Evolutionary conservation across 768 basidiomycete genomes (phyloP), one percentile per base, ranked within the genome.

Genomic region (Leucosporidium creatinivorum): DNA sequence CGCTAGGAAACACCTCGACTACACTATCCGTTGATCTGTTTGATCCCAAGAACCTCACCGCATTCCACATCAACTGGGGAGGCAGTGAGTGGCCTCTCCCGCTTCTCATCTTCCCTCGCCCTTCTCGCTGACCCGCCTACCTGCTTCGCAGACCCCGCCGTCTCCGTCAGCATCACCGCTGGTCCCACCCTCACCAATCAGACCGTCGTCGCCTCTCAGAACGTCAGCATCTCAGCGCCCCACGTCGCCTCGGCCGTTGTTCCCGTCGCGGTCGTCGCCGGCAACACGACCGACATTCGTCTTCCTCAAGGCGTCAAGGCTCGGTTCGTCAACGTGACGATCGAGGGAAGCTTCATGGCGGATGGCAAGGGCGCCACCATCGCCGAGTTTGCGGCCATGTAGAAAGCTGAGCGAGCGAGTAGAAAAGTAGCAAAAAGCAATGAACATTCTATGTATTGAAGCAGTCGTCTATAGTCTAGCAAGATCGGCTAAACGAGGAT

Each of bases 61-160:
- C 31, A 1, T 25, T 72, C 48, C 71, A 72, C 60, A 15, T 72
- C 51, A 72, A 72, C 62, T 72, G 67, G 69, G 63, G 63, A 26
- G 10, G 26, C 9, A 58, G 69, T 70, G 13, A 30, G 65, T 30
- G 3, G 39, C 10, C n/a, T 30, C 2, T 23, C 33, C 33, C 10
- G 4, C 5, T 5, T 4, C 33, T 25, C 39, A 31, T 31, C n/a
- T 5, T 28, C 55, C 26, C 33, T 55, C 31, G 2, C 26, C 13
- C 17, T 18, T 23, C 5, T 8, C 30, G n/a, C 47, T 61, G 5
- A 26, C 30, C 25, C 18, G 31, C 4, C n/a, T 28, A 25, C 0
- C 28, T 17, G 0, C 25, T 48, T 19, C 8, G 28, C 49, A 67
- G 66, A 61, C 31, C 69, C 69, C 13, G 66, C 69, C 0, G 15